phyloP scores from a whole-genome alignment of 176 grass and related monocot species.

The Miscanthus lutarioriparius region DNA sequence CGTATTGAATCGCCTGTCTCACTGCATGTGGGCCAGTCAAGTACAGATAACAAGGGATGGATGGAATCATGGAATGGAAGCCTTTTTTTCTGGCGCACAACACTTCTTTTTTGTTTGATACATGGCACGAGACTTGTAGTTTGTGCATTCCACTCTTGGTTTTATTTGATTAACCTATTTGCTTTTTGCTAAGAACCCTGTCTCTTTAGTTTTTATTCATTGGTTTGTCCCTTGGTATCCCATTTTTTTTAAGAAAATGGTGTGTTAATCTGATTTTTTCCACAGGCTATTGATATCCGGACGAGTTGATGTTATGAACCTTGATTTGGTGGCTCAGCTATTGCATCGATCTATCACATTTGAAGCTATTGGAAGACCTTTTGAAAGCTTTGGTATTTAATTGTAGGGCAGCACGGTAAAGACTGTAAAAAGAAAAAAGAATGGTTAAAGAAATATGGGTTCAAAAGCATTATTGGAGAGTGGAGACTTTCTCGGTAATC shows the following conservation, averaged over 20 bases:
- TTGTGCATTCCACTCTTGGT: not conserved
- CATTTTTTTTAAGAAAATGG: not conserved
- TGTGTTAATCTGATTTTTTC: not conserved
- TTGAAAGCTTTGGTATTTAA: not conserved
- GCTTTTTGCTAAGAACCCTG: not conserved
- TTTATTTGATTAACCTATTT: not conserved
- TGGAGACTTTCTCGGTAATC: not conserved
- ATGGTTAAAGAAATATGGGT: not conserved
- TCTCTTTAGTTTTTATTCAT: not conserved
- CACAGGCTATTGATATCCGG: conserved; percentile 17
- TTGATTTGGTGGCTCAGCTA: conserved; percentile 13
- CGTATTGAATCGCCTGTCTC: not conserved
- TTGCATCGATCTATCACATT: not conserved
- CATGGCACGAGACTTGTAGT: not conserved
- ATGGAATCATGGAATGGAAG: not conserved
- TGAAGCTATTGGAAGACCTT: not conserved
- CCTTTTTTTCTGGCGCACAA: not conserved
- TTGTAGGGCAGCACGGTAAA: not conserved
- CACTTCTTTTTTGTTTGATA: not conserved
- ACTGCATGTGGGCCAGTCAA: not conserved
- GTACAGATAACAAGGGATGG: not conserved
- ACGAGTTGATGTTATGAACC: conserved; percentile 1
- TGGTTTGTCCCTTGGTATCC: not conserved
- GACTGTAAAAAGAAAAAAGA: not conserved
- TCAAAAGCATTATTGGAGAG: not conserved